These are phyloP conservation scores for Candida sakaeoensis DNA, from an alignment of 805 yeast species.

Conservation along the genomic window DNA sequence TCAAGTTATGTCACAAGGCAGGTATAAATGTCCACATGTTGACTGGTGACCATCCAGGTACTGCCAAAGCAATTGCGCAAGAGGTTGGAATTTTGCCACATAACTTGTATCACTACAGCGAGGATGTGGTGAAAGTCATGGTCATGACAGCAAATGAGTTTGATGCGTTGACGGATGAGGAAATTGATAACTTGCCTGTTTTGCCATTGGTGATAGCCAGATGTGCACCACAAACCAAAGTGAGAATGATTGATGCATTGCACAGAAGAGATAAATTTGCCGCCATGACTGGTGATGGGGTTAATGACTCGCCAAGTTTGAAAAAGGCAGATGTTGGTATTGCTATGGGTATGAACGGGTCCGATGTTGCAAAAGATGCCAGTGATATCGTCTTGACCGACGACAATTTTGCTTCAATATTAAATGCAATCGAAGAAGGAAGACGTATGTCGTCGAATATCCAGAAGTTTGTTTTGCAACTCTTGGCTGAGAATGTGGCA, in stretches of 20 bases:
- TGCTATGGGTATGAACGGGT: conserved; percentile 76
- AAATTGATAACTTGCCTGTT: conserved; percentile 33
- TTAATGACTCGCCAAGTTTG: conserved; percentile 74
- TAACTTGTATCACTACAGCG: conserved; percentile 30
- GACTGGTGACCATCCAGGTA: conserved; percentile 78
- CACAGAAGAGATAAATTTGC: conserved; percentile 34
- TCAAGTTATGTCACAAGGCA: conserved; percentile 63
- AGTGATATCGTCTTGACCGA: conserved; percentile 67
- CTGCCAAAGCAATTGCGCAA: conserved; percentile 76
- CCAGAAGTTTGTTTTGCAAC: conserved; percentile 72
- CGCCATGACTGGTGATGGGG: conserved; percentile 61
- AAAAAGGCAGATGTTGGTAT: conserved; percentile 78
- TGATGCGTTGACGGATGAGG: conserved; percentile 27
- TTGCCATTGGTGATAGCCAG: conserved; percentile 39
- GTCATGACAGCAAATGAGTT: conserved; percentile 37
- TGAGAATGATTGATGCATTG: conserved; percentile 39
- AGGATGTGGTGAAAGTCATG: conserved; percentile 33
- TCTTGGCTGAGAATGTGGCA: conserved; percentile 69
- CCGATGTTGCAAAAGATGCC: conserved; percentile 84
- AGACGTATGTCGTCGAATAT: conserved; percentile 75
- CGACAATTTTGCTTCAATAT: conserved; percentile 76
- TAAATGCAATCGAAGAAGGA: conserved; percentile 77
- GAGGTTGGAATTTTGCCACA: conserved; percentile 75
- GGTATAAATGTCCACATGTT: conserved; percentile 80
- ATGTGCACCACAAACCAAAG: conserved; percentile 41